phyloP scores from a whole-genome alignment of 2,329 filamentous ascomycete species.

The Clonostachys chloroleuca region DNA sequence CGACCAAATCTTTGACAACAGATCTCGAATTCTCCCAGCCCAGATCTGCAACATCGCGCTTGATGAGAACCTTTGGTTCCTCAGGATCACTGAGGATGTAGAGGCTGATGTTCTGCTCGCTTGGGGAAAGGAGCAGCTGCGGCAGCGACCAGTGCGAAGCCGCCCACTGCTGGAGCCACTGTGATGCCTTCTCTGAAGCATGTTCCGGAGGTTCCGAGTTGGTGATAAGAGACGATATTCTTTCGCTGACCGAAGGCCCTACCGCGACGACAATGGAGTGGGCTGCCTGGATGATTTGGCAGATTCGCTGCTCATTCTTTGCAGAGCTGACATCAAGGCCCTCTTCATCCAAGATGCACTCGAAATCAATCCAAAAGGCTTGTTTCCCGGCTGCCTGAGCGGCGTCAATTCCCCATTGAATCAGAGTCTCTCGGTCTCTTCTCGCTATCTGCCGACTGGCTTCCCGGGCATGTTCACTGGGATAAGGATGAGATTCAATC shows the following conservation, averaged over 20 bases:
- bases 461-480: slow-evolving; percentile 8
- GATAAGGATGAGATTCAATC: slow-evolving; percentile 4
- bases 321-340: slow-evolving; percentile 10
- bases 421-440: slow-evolving; percentile 16
- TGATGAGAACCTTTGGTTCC: slow-evolving; percentile 16
- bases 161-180: slow-evolving; percentile 33
- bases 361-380: slow-evolving; percentile 36
- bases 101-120: slow-evolving; percentile 8
- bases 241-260: slow-evolving; percentile 10
- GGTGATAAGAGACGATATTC: slow-evolving; percentile 7
- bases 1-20: slow-evolving; percentile 31
- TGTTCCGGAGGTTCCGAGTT: slow-evolving; percentile 12
- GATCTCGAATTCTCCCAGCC: slow-evolving; percentile 30
- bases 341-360: slow-evolving; percentile 29
- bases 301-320: slow-evolving; percentile 21
- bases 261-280: slow-evolving; percentile 35
- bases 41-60: slow-evolving; percentile 31
- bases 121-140: slow-evolving; percentile 19
- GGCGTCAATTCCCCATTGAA: slow-evolving; percentile 29
- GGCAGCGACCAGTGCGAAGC: slow-evolving; percentile 39
- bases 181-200: slow-evolving; percentile 7
- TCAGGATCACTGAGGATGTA: slow-evolving; percentile 5
- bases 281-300: slow-evolving; percentile 36
- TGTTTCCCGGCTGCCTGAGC: slow-evolving; percentile 24
- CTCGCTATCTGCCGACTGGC: slow-evolving; percentile 8